These are phyloP conservation scores for Diaporthe ampelina DNA, from an alignment of 2,329 filamentous ascomycete species.

Conservation along the genomic window DNA sequence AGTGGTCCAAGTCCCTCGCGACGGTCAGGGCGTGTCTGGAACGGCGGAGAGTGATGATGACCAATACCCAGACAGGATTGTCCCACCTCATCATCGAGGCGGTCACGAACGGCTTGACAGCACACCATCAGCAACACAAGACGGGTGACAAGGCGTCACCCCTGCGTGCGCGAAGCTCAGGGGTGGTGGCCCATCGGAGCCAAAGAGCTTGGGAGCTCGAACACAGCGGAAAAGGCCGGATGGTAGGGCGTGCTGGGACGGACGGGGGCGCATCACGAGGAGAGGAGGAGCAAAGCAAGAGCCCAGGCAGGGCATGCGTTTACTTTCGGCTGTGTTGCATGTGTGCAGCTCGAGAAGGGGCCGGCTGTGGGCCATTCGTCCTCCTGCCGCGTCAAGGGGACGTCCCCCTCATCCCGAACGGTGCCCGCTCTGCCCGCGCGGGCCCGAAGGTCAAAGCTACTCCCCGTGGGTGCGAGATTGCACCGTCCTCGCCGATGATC, in stretches of 20 bases:
- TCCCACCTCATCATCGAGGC: slow-evolving; percentile 45
- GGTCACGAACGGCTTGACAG: slow-evolving; percentile 44
- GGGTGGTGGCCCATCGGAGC: slow-evolving; percentile 36
- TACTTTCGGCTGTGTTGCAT: slow-evolving; percentile 28
- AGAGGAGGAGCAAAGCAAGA: slow-evolving; percentile 48
- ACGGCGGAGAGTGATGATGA: neutral
- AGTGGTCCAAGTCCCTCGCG: slow-evolving; percentile 52
- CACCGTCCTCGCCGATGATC: neutral
- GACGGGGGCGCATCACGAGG: slow-evolving; percentile 42
- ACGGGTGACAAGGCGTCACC: too few species aligned
- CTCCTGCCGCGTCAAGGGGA: neutral
- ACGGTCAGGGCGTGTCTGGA: slow-evolving; percentile 52
- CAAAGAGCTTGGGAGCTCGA: slow-evolving; percentile 44
- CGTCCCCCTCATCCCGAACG: slow-evolving; percentile 11
- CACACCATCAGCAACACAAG: too few species aligned
- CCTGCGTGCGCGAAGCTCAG: too few species aligned
- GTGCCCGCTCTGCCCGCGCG: slow-evolving; percentile 9
- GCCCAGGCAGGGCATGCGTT: neutral
- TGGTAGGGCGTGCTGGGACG: slow-evolving; percentile 41
- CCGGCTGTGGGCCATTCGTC: slow-evolving; percentile 7
- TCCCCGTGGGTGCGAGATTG: slow-evolving; percentile 5
- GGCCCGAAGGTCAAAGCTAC: slow-evolving; percentile 29
- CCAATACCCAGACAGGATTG: neutral
- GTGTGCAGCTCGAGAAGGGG: neutral
- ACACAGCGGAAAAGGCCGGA: slow-evolving; percentile 44